Evolutionary conservation across 495 filamentous ascomycete genomes (phyloP).

Genomic region (Aspergillus bertholletiae): DNA sequence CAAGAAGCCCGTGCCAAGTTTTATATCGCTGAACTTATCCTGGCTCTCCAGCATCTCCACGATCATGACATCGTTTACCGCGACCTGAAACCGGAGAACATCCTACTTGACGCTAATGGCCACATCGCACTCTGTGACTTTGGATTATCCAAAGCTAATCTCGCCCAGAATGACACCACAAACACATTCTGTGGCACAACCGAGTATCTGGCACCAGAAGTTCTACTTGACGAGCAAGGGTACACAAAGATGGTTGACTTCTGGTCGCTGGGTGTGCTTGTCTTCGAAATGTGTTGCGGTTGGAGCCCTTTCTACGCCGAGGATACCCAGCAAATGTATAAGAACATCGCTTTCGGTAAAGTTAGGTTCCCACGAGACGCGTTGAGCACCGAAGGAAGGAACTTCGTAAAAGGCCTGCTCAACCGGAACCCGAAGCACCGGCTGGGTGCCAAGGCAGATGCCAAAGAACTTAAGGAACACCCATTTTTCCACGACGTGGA

Average conservation of each 20-base stretch:
- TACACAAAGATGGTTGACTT: constrained; percentile 99
- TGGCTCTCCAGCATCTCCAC: constrained; percentile 93
- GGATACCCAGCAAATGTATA: constrained; percentile 99
- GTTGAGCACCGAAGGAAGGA: constrained; percentile 86
- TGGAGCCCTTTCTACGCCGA: constrained; percentile 99
- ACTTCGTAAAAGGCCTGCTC: constrained; percentile 95
- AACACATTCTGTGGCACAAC: constrained; percentile 99
- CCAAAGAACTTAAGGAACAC: constrained; percentile 90
- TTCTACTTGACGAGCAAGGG: constrained; percentile 91
- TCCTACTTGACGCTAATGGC: constrained; percentile 77
- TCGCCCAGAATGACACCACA: constrained; percentile 93
- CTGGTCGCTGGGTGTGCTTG: constrained; percentile 95
- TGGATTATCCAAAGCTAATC: constrained; percentile 93
- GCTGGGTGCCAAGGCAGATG: constrained; percentile 84
- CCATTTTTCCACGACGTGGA: constrained; percentile 93
- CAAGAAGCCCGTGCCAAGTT: constrained; percentile 94
- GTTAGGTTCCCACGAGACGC: constrained; percentile 95
- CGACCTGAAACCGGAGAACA: constrained; percentile 84
- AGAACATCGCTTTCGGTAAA: constrained; percentile 99
- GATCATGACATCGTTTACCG: constrained; percentile 97
- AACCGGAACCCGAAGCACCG: constrained; percentile 97
- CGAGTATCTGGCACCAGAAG: constrained; percentile 94
- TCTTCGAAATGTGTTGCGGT: constrained; percentile 99
- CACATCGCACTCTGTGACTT: constrained; percentile 86
- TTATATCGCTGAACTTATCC: constrained; percentile 96